Evolutionary conservation across 139 green algal genomes (phyloP).

Genomic region (Limnomonas spitsbergensis): DNA sequence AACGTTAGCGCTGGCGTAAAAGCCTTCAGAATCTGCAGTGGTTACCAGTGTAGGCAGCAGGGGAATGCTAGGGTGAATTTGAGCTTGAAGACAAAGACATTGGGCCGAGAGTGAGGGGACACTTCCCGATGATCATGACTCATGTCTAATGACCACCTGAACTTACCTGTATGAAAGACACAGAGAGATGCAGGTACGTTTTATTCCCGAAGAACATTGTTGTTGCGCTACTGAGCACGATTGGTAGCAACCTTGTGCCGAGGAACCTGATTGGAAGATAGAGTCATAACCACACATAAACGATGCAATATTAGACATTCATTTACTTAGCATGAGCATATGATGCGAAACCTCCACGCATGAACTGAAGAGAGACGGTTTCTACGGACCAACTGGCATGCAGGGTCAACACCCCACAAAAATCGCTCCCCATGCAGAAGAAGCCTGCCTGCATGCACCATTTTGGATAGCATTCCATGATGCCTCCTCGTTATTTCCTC

Average conservation of each 20-base stretch:
- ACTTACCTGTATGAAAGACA: constrained; percentile 69
- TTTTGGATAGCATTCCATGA: too few species aligned
- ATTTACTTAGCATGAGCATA: too few species aligned
- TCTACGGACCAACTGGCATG: too few species aligned
- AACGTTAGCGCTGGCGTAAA: constrained; percentile 69
- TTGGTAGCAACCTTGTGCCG: constrained; percentile 29
- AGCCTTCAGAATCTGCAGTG: constrained; percentile 56
- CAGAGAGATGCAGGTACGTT: constrained; percentile 60
- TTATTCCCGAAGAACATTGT: constrained; percentile 47
- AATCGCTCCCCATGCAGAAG: too few species aligned
- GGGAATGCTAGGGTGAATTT: too few species aligned
- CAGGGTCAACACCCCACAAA: too few species aligned
- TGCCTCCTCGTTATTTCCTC: not conserved
- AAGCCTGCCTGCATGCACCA: too few species aligned
- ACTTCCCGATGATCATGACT: not conserved
- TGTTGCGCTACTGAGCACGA: not conserved
- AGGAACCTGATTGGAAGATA: constrained; percentile 2
- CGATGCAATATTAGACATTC: too few species aligned
- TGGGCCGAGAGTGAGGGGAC: not conserved
- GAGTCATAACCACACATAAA: too few species aligned
- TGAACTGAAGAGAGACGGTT: not conserved
- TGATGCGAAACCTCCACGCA: not conserved
- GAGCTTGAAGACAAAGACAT: not conserved
- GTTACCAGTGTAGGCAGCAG: not conserved
- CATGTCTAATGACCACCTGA: not conserved